phyloP scores from a whole-genome alignment of 2,329 filamentous ascomycete genomes.

The Aulographum hederae region DNA sequence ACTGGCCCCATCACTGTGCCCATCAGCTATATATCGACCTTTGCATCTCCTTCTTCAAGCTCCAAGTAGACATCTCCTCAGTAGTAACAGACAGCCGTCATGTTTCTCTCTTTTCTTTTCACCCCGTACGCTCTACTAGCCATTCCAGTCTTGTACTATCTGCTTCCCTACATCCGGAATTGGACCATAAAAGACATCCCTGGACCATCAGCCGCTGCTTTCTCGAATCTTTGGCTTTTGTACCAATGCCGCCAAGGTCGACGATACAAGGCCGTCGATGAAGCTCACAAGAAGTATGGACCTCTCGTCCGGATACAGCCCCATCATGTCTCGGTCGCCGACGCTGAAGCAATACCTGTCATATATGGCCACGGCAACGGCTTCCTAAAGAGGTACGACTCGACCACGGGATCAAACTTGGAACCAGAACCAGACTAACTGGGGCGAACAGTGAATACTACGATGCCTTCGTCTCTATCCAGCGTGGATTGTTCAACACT shows the following conservation, averaged over 20 bases:
- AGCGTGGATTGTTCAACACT: slow-evolving; percentile 76
- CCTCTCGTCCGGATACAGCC: slow-evolving; percentile 72
- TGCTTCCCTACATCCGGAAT: slow-evolving; percentile 42
- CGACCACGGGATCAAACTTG: not conserved
- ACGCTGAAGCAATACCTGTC: slow-evolving; percentile 54
- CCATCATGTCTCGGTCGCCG: slow-evolving; percentile 65
- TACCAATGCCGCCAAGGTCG: slow-evolving; percentile 40
- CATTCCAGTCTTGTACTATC: slow-evolving; percentile 34
- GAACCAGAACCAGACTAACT: not conserved
- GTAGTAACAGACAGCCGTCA: too few relatives aligned
- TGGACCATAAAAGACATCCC: slow-evolving; percentile 37
- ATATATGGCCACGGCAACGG: slow-evolving; percentile 51
- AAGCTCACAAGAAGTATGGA: slow-evolving; percentile 56
- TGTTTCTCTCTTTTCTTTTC: not conserved
- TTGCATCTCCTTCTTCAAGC: too few relatives aligned
- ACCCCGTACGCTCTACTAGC: not conserved
- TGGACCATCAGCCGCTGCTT: slow-evolving; percentile 44
- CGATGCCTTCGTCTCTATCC: slow-evolving; percentile 78
- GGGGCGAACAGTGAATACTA: slow-evolving; percentile 54
- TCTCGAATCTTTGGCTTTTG: slow-evolving; percentile 70
- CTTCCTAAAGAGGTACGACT: slow-evolving; percentile 25
- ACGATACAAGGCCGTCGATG: slow-evolving; percentile 40
- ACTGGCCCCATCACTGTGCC: too few relatives aligned
- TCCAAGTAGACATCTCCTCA: too few relatives aligned
- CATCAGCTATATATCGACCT: too few relatives aligned